These are phyloP conservation scores for Glycine latifolia DNA, from an alignment of 306 rosid genomes.

Conservation along the genomic window DNA sequence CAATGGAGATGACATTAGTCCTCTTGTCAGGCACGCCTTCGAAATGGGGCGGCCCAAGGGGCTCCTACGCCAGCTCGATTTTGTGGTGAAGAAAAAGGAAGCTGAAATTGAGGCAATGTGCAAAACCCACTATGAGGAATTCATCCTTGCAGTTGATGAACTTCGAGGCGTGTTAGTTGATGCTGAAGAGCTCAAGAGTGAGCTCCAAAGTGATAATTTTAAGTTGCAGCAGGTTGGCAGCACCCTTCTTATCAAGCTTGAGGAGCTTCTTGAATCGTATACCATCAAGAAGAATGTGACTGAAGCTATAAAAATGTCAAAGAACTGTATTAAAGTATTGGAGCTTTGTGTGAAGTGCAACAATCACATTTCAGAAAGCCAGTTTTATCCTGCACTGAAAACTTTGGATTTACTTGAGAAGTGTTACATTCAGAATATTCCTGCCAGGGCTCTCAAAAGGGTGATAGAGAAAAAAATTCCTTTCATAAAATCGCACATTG, in stretches of 20 bases:
- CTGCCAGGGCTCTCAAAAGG: constrained; percentile 71
- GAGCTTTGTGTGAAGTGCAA: constrained; percentile 94
- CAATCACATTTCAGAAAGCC: constrained; percentile 70
- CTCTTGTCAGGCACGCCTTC: constrained; percentile 82
- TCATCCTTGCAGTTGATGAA: constrained; percentile 95
- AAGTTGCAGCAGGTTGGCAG: constrained; percentile 93
- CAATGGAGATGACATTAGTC: constrained; percentile 89
- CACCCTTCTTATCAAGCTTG: constrained; percentile 75
- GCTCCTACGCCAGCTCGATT: constrained; percentile 83
- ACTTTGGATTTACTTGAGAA: constrained; percentile 85
- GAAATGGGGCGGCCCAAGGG: constrained; percentile 87
- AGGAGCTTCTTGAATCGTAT: constrained; percentile 90
- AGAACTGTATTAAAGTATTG: constrained; percentile 73
- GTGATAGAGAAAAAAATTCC: constrained; percentile 80
- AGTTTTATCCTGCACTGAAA: constrained; percentile 82
- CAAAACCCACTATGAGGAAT: constrained; percentile 96
- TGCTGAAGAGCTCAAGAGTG: constrained; percentile 71
- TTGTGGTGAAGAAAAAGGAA: constrained; percentile 84
- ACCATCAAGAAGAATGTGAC: constrained; percentile 80
- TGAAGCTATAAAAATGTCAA: constrained; percentile 83
- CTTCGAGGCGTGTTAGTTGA: constrained; percentile 93
- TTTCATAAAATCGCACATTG: constrained; percentile 73
- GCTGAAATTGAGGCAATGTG: constrained; percentile 95
- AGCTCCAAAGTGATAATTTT: constrained; percentile 86
- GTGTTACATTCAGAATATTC: constrained; percentile 63